Percentiles rank a stretch among this genome's conserved stretches.
phyloP scores from a whole-genome alignment of 2,329 filamentous ascomycete genomes.

The Fusarium cicatricum region DNA sequence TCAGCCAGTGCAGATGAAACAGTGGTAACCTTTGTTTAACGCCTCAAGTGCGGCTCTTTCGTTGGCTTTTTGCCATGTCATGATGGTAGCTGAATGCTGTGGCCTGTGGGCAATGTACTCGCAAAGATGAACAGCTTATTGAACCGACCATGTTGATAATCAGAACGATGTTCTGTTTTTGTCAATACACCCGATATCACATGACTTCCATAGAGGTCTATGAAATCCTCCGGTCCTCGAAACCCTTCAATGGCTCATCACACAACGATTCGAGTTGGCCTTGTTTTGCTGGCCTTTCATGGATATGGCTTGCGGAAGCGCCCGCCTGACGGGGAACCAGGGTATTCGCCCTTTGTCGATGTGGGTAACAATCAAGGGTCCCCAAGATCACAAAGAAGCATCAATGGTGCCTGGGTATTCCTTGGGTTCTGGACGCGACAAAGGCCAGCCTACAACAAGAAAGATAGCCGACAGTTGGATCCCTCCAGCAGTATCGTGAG shows the following conservation, averaged over 20 bases:
- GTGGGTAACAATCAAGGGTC: background rate
- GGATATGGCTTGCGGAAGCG: constrained; percentile 20
- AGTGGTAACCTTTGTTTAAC: background rate
- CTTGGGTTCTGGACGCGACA: constrained; percentile 3
- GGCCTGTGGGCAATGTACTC: no score
- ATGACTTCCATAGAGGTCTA: background rate
- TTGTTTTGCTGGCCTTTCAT: constrained; percentile 7
- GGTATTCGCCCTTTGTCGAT: background rate
- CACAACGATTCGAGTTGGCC: constrained; percentile 3
- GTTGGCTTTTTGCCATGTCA: background rate
- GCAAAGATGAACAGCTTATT: no score
- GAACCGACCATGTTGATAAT: no score
- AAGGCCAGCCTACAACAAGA: background rate
- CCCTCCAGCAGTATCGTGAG: constrained; percentile 15
- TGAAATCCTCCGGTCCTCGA: no score
- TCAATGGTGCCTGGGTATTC: constrained; percentile 8
- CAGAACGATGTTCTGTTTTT: background rate
- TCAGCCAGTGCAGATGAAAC: background rate
- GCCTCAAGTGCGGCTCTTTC: background rate
- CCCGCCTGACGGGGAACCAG: constrained; percentile 13
- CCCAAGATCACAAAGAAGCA: background rate
- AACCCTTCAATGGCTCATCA: background rate
- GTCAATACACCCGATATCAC: background rate
- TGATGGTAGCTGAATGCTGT: background rate
- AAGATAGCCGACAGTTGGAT: background rate